phyloP scores from a whole-genome alignment of 306 rosid genomes.

The Quillaja saponaria region DNA sequence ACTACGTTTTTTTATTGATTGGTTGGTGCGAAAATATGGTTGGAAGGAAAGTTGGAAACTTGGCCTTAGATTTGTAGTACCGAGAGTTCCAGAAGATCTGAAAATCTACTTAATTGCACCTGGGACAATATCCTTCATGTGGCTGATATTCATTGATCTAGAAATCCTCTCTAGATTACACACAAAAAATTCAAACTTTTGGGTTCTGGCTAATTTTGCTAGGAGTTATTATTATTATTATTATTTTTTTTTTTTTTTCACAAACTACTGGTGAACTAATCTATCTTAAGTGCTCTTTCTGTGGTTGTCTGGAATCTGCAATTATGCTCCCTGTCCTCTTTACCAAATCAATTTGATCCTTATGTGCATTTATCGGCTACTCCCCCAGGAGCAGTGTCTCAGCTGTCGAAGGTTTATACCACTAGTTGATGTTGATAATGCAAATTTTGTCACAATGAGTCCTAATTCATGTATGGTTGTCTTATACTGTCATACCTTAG shows the following conservation, averaged over 20 bases:
- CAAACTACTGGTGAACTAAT: background rate
- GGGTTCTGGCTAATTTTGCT: background rate
- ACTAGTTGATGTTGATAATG: too few species aligned
- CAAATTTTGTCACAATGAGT: too few species aligned
- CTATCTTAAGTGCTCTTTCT: too few species aligned
- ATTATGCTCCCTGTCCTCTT: too few species aligned
- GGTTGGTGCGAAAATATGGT: background rate
- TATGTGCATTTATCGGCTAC: too few species aligned
- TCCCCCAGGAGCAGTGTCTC: too few species aligned
- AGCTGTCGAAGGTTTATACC: too few species aligned
- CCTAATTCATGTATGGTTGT: too few species aligned
- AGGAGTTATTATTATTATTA: background rate
- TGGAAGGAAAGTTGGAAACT: constrained; percentile 3
- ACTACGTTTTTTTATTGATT: background rate
- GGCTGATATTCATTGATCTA: background rate
- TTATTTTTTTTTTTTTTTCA: background rate
- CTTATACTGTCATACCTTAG: too few species aligned
- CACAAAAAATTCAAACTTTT: background rate
- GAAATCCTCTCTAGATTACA: too few species aligned
- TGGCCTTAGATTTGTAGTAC: constrained; percentile 23
- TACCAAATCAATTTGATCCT: too few species aligned
- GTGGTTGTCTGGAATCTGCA: too few species aligned
- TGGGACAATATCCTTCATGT: background rate
- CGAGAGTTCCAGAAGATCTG: background rate
- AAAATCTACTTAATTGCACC: background rate